A percentile compares a stretch with the other conserved stretches of the same genome.
These are phyloP conservation scores for Nemania serpens DNA, from an alignment of 2,329 filamentous ascomycete genomes.

Conservation along the genomic window DNA sequence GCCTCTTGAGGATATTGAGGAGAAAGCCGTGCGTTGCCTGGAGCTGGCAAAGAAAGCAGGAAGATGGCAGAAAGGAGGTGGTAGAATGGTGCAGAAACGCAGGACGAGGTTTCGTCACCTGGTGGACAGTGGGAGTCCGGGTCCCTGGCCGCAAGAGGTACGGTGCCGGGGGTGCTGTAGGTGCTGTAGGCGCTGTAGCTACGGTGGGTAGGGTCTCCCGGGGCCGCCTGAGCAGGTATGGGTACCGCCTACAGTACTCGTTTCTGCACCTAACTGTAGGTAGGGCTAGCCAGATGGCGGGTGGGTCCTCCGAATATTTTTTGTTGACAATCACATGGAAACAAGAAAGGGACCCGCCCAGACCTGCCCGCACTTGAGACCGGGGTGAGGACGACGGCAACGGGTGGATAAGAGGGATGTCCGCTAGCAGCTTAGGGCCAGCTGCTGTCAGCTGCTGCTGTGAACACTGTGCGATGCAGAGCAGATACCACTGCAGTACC, in stretches of 20 bases:
- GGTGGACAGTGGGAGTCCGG: conserved; percentile 31
- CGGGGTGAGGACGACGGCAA: background rate
- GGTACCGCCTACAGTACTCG: background rate
- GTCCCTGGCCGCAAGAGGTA: conserved; percentile 22
- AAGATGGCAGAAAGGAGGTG: conserved; percentile 35
- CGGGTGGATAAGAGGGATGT: background rate
- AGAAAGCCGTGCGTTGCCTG: conserved; percentile 22
- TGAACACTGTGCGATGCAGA: conserved; percentile 1
- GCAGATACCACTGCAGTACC: no score
- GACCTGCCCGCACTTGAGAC: conserved; percentile 7
- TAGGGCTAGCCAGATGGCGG: conserved; percentile 6
- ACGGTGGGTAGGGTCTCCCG: conserved; percentile 6
- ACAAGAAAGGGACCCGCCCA: conserved; percentile 12
- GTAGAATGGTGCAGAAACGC: conserved; percentile 36
- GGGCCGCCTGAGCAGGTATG: background rate
- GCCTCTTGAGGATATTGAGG: conserved; percentile 29
- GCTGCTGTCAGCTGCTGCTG: background rate
- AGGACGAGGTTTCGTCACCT: conserved; percentile 33
- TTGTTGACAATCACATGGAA: conserved; percentile 41
- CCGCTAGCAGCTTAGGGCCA: conserved; percentile 1
- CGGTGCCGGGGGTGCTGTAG: no score
- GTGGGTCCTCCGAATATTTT: conserved; percentile 36
- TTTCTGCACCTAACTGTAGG: background rate
- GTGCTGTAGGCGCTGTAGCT: no score
- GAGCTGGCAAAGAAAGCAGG: conserved; percentile 32